These are phyloP conservation scores for Penicillium verrucosum DNA, from an alignment of 2,329 filamentous ascomycete species.

Conservation along the genomic window DNA sequence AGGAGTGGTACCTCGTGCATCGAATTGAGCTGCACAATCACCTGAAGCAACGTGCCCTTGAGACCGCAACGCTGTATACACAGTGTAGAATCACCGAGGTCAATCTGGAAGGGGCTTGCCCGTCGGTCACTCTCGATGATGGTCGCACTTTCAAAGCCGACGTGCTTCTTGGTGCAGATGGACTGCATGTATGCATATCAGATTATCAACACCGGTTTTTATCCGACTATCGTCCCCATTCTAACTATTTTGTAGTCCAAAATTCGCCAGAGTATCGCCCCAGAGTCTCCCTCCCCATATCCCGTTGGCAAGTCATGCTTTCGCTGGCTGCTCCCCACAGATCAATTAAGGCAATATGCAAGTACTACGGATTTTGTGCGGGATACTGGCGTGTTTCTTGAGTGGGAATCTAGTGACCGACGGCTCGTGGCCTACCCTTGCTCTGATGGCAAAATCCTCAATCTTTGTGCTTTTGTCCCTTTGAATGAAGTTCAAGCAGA, in stretches of 20 bases:
- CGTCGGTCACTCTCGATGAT: constrained; percentile 21
- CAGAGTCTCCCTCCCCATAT: constrained; percentile 15
- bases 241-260: constrained; percentile 18
- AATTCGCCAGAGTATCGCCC: constrained; percentile 19
- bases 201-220: background rate
- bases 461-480: constrained; percentile 49
- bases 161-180: constrained; percentile 27
- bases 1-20: constrained; percentile 38
- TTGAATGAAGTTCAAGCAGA: constrained; percentile 32
- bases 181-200: constrained; percentile 19
- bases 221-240: background rate
- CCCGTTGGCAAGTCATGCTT: constrained; percentile 26
- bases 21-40: constrained; percentile 44
- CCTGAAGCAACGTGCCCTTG: constrained; percentile 32
- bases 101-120: constrained; percentile 10
- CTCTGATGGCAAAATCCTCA: constrained; percentile 44
- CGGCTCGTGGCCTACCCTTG: constrained; percentile 49
- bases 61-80: constrained; percentile 22
- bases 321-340: constrained; percentile 24
- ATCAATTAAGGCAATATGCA: constrained; percentile 11
- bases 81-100: constrained; percentile 22
- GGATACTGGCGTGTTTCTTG: constrained; percentile 38
- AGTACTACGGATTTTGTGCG: constrained; percentile 13
- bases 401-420: constrained; percentile 43
- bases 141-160: constrained; percentile 21